Conservation (phyloP, 116 monocot genomes). For the Cymodocea nodosa region DNA sequence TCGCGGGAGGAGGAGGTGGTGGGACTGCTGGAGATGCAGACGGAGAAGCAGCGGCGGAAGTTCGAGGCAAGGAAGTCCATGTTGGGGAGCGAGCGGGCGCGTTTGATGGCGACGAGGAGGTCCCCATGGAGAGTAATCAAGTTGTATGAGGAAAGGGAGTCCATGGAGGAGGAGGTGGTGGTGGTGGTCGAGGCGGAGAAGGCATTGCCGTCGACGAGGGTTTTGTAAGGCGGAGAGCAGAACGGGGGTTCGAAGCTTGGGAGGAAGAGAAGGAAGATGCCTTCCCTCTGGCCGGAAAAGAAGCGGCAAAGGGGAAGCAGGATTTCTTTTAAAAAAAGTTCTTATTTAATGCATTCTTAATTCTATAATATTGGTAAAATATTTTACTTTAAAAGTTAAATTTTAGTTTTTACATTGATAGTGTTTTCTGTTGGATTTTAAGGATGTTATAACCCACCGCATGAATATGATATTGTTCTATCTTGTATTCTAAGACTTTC, state of each 20-base stretch:
- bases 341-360: no score
- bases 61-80: conserved; percentile 49
- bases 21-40: conserved; percentile 11
- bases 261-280: neutral
- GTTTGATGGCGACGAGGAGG: conserved; percentile 42
- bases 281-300: neutral
- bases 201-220: neutral
- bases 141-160: neutral
- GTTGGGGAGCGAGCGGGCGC: conserved; percentile 63
- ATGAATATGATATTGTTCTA: no score
- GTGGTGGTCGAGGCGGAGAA: neutral
- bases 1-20: neutral
- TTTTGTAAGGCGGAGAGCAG: neutral
- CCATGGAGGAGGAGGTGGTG: neutral
- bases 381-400: no score
- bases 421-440: no score
- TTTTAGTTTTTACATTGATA: no score
- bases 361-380: no score
- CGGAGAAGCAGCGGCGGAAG: conserved; percentile 41
- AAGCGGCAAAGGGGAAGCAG: no score
- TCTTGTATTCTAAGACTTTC: no score
- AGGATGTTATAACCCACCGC: no score
- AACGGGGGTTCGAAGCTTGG: conserved; percentile 1
- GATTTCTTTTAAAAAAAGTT: no score
- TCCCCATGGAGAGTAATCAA: conserved; percentile 62